phyloP scores from a whole-genome alignment of 2,329 filamentous ascomycete genomes.

The Colletotrichum tabaci region DNA sequence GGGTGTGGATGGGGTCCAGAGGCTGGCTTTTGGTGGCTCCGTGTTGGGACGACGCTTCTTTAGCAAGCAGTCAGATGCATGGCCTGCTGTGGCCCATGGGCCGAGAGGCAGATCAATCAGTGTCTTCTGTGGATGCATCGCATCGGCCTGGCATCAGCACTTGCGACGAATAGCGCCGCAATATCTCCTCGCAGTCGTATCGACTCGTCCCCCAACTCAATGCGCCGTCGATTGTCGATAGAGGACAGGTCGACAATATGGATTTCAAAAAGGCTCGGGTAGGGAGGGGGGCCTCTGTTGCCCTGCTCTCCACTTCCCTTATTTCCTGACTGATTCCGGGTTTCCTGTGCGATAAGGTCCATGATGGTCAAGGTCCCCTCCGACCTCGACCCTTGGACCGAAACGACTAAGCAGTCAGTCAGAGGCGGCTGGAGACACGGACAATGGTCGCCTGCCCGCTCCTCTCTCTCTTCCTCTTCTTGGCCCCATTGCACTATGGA shows the following conservation, averaged over 20 bases:
- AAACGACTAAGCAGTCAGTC: slow-evolving; percentile 33
- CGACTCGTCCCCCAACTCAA: slow-evolving; percentile 19
- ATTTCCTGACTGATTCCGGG: slow-evolving; percentile 12
- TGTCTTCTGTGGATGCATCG: slow-evolving; percentile 20
- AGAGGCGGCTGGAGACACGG: slow-evolving; percentile 36
- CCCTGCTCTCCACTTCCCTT: slow-evolving; percentile 17
- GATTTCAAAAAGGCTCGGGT: slow-evolving; percentile 17
- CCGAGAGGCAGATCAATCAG: slow-evolving; percentile 20
- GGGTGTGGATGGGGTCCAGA: slow-evolving; percentile 38
- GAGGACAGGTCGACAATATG: slow-evolving; percentile 3
- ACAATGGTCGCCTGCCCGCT: slow-evolving; percentile 29
- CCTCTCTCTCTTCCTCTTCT: slow-evolving; percentile 25
- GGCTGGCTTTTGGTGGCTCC: slow-evolving; percentile 38
- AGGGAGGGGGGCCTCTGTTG: slow-evolving; percentile 20
- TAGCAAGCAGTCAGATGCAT: slow-evolving; percentile 29
- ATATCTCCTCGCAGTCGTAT: slow-evolving; percentile 24
- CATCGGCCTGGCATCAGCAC: slow-evolving; percentile 40
- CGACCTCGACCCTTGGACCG: slow-evolving; percentile 32
- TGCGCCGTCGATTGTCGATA: background rate
- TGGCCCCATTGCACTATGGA: slow-evolving; percentile 35
- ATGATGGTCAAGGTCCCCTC: slow-evolving; percentile 28
- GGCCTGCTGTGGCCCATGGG: slow-evolving; percentile 2
- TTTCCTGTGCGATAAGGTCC: slow-evolving; percentile 19
- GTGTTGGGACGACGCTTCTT: slow-evolving; percentile 42
- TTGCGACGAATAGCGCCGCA: slow-evolving; percentile 36